A percentile compares a stretch with the other conserved stretches of the same genome.
These are phyloP conservation scores for Aspergillus coremiiformis DNA, from an alignment of 495 filamentous ascomycete genomes.

Conservation along the genomic window DNA sequence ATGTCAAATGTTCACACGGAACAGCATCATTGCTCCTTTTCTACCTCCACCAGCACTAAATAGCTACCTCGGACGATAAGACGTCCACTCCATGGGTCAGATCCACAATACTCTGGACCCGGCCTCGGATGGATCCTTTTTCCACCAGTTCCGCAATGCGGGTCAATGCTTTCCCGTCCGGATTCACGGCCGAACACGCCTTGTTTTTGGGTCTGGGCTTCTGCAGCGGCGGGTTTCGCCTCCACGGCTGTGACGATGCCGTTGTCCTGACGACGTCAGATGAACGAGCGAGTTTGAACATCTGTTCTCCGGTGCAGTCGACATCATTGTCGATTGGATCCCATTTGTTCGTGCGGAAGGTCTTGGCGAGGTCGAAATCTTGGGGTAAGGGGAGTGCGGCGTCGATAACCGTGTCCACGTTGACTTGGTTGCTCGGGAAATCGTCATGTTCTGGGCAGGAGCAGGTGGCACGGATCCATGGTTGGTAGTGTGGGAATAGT, in stretches of 20 bases:
- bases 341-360: constrained; percentile 28
- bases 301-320: constrained; percentile 29
- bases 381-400: constrained; percentile 18
- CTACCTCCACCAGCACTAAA: constrained; percentile 20
- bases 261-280: constrained; percentile 26
- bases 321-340: constrained; percentile 35
- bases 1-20: constrained; percentile 24
- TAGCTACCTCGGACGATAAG: constrained; percentile 23
- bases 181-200: constrained; percentile 29
- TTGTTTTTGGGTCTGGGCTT: constrained; percentile 13
- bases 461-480: constrained; percentile 39
- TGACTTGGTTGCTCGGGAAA: constrained; percentile 17
- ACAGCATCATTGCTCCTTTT: constrained; percentile 29
- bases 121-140: constrained; percentile 22
- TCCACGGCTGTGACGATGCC: constrained; percentile 25
- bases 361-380: constrained; percentile 22
- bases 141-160: constrained; percentile 32
- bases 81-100: constrained; percentile 23
- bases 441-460: constrained; percentile 21
- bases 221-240: constrained; percentile 5
- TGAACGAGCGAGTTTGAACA: constrained; percentile 29
- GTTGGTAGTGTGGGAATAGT: constrained; percentile 27
- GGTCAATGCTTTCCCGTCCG: constrained; percentile 25
- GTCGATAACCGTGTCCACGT: constrained; percentile 29
- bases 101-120: constrained; percentile 28